Percentiles rank a stretch among this genome's conserved stretches.
Conservation (phyloP, 306 rosid genomes). For the Quercus wislizeni region DNA sequence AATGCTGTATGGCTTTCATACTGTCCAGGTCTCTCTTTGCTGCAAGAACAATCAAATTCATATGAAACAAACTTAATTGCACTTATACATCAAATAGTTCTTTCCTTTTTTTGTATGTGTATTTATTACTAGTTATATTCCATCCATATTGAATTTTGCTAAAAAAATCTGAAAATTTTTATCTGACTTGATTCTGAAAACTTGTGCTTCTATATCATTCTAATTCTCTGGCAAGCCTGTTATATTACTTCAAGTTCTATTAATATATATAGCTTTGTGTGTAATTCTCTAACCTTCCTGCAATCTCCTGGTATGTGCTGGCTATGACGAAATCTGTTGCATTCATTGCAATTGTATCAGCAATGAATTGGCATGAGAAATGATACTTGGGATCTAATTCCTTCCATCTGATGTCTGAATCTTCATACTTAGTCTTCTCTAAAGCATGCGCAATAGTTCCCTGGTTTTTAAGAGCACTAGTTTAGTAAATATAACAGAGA, state of each 20-base stretch:
- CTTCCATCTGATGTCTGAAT: slow-evolving; percentile 91
- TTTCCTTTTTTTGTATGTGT: no score
- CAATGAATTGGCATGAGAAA: slow-evolving; percentile 91
- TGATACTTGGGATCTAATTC: slow-evolving; percentile 86
- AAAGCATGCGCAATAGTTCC: slow-evolving; percentile 94
- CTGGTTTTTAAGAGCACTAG: slow-evolving; percentile 29
- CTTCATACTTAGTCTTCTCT: slow-evolving; percentile 90
- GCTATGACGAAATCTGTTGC: slow-evolving; percentile 90
- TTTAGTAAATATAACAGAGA: slow-evolving; percentile 16
- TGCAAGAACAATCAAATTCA: slow-evolving; percentile 41
- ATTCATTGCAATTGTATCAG: slow-evolving; percentile 87
- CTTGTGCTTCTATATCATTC: no score
- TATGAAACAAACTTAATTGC: background rate
- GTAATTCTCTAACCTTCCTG: slow-evolving; percentile 71
- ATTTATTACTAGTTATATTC: no score
- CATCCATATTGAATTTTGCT: no score
- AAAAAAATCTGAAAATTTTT: no score
- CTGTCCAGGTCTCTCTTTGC: slow-evolving; percentile 91
- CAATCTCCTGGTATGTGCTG: slow-evolving; percentile 92
- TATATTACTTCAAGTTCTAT: background rate
- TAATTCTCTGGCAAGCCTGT: no score
- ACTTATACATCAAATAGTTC: background rate
- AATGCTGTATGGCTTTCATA: slow-evolving; percentile 88
- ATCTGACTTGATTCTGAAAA: no score
- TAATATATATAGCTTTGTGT: background rate